Evolutionary conservation across 306 rosid species (phyloP), one percentile per base, ranked within the genome.

Genomic region (Abrus pulchellus): DNA sequence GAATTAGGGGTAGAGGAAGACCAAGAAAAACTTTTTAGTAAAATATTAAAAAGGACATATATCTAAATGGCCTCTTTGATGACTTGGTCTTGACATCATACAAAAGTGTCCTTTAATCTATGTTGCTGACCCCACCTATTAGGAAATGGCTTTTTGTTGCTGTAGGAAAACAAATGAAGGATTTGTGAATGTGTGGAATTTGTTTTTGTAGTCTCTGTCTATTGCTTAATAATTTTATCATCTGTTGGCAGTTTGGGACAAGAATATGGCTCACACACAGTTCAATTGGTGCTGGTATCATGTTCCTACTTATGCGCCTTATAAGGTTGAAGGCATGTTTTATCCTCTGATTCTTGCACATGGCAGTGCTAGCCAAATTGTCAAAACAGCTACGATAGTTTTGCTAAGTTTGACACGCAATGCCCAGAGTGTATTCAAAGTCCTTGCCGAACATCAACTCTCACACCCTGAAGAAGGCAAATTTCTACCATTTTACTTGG

Each of bases 211-310:
- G 76, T 54, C 29, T 74, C n/a, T 54, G 67, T 36, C n/a, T 56
- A 56, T 63, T 38, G 41, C 81, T 68, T 69, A 49, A 86, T 54
- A 36, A 60, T 70, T 64, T 63, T 55, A 48, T 78, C 68, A 65
- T 83, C 32, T 77, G 63, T 61, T 75, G 77, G 56, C 86, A 93
- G 98, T 89, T 86, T 95, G 99, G 99, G 99, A 93, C 96, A 95
- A 95, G 93, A 90, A 88, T 88, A 95, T 93, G 98, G 88, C 90
- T 75, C 96, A 90, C 83, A 89, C 93, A 27, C 97, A 89, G 75
- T 93, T 93, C 88, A 95, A 91, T 68, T 95, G 99, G 99, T 87
- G 89, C 80, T 95, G 99, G 99, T 79, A 89, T 85, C 97, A 95
- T 73, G 92, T 95, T 73, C 98, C 98, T 60, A 95, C 99, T 52